Conservation (phyloP, 176 grass and related monocot genomes). For the Chrysopogon serrulatus region DNA sequence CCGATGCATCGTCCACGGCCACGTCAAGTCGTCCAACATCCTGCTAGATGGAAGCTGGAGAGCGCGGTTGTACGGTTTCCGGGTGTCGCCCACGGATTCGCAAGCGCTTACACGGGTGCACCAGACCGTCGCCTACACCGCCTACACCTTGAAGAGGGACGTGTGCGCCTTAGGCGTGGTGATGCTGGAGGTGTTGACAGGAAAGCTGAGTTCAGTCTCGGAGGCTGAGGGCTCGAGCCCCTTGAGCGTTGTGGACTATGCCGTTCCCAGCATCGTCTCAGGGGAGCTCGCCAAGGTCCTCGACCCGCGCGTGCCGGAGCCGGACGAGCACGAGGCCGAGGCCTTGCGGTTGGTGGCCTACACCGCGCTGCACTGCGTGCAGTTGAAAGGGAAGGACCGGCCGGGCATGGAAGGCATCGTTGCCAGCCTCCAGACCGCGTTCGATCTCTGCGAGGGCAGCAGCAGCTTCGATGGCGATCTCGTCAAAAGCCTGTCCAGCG, state of each 20-base stretch:
- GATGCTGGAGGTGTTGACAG: conserved; percentile 67
- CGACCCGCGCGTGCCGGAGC: conserved; percentile 13
- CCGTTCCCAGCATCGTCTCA: conserved; percentile 20
- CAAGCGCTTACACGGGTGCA: no score
- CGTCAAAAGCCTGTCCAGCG: background rate
- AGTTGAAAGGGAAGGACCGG: conserved; percentile 22
- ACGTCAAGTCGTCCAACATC: conserved; percentile 95
- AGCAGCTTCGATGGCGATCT: background rate
- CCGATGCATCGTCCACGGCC: conserved; percentile 81
- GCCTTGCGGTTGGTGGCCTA: conserved; percentile 44
- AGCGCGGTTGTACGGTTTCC: conserved; percentile 69
- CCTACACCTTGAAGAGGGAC: conserved; percentile 54
- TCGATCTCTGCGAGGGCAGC: conserved; percentile 31
- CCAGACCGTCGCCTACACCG: no score
- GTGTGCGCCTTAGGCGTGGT: conserved; percentile 75
- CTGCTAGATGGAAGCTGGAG: conserved; percentile 61
- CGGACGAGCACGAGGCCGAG: conserved; percentile 5
- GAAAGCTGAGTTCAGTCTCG: conserved; percentile 43
- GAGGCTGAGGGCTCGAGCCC: background rate
- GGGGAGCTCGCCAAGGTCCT: conserved; percentile 33
- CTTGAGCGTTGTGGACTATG: conserved; percentile 33
- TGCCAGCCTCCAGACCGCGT: conserved; percentile 36
- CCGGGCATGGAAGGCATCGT: conserved; percentile 37
- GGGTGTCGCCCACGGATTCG: background rate
- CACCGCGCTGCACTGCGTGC: conserved; percentile 29